Conservation (phyloP, 2,329 filamentous ascomycete species). For the Aspergillus niger region DNA sequence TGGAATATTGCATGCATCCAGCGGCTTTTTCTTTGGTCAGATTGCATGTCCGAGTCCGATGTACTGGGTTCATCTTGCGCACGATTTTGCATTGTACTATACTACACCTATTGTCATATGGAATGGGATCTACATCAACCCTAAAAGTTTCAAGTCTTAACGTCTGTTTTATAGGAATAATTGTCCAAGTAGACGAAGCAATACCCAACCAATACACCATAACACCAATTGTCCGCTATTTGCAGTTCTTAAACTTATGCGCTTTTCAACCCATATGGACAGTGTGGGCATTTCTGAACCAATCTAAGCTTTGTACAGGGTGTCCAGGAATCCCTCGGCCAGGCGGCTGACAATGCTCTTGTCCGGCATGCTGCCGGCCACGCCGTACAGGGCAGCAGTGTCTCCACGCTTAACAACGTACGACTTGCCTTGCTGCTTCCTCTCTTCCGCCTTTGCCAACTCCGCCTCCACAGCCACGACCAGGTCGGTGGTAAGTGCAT, state of each 20-base stretch:
- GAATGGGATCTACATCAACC: conserved; percentile 1
- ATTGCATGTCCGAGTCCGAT: not conserved
- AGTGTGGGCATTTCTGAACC: conserved; percentile 6
- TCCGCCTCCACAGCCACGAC: conserved; percentile 63
- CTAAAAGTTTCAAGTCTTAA: not conserved
- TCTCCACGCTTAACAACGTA: conserved; percentile 61
- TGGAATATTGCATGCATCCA: conserved; percentile 19
- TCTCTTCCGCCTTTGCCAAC: conserved; percentile 76
- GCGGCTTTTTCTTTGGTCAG: conserved; percentile 14
- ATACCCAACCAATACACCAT: conserved; percentile 4
- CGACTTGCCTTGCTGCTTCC: conserved; percentile 61
- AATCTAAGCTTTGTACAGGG: conserved; percentile 78
- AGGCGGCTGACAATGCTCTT: conserved; percentile 92
- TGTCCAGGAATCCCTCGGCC: conserved; percentile 87
- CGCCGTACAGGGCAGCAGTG: conserved; percentile 86
- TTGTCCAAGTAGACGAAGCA: not conserved
- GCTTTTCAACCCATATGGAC: conserved; percentile 17
- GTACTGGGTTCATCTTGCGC: not conserved
- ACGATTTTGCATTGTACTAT: conserved; percentile 4
- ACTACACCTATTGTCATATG: conserved; percentile 10
- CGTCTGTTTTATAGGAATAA: not conserved
- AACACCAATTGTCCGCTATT: conserved; percentile 18
- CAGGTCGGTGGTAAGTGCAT: conserved; percentile 73
- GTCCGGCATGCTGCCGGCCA: conserved; percentile 91
- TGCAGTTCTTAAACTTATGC: conserved; percentile 1